Evolutionary conservation across 208 protist genomes (phyloP).

Genomic region (Trypanosoma melophagium): DNA sequence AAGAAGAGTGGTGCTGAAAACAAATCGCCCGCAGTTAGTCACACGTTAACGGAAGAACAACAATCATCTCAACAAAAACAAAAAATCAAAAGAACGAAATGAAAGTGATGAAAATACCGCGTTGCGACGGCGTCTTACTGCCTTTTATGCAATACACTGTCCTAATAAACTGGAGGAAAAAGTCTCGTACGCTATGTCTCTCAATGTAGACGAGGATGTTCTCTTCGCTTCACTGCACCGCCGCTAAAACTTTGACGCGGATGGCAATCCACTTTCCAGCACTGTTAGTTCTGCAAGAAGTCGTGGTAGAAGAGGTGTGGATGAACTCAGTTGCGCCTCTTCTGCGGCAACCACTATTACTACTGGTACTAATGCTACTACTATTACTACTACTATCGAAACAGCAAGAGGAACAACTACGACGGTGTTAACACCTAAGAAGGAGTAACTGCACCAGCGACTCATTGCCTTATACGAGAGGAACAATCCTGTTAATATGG

Average conservation of each 20-base stretch:
- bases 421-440: not conserved
- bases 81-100: too few relatives aligned
- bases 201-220: conserved; percentile 14
- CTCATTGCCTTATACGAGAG: conserved; percentile 16
- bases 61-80: not conserved
- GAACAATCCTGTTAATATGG: conserved; percentile 12
- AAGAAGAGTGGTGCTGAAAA: not conserved
- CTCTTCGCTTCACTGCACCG: conserved; percentile 17
- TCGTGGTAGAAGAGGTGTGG: not conserved
- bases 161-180: conserved; percentile 13
- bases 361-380: too few relatives aligned
- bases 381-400: too few relatives aligned
- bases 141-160: conserved; percentile 11
- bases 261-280: conserved; percentile 13
- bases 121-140: conserved; percentile 3
- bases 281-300: not conserved
- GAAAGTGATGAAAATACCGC: not conserved
- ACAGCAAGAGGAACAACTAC: not conserved
- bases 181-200: conserved; percentile 17
- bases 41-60: not conserved
- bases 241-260: conserved; percentile 17
- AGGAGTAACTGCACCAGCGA: not conserved
- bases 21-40: too few relatives aligned
- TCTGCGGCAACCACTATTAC: too few relatives aligned
- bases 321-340: not conserved